Base-by-base conservation (phyloP, 2,329 filamentous ascomycete species). In the Venturia aucupariae region DNA sequence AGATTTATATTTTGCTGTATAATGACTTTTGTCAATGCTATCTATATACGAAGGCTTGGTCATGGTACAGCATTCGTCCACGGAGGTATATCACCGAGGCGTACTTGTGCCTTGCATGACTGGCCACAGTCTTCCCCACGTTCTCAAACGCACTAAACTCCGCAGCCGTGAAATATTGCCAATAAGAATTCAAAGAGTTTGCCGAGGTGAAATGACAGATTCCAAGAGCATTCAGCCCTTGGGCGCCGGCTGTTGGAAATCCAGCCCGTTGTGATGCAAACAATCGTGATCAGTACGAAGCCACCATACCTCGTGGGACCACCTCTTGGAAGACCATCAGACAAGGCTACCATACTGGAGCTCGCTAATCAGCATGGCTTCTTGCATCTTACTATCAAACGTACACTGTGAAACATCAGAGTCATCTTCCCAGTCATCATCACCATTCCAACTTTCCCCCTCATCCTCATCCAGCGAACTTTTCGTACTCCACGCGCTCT, bases 371-470 rank as follows among this genome's bases (percentile, higher is more conserved):
- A 57, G 7, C 4, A 57, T 57, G 19, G 15, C 51, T 22, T 35
- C 51, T 35, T 57, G 51, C 51, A 57, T 57, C 51, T 32, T 57
- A 35, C 51, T 35, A 57, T 32, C 48, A 35, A 57, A n/a, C 15
- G 51, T 35, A 27, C 15, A 35, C 2, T 17, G 46, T 51, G 24
- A 51, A 51, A 51, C 22, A 24, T 24, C 46, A 24, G n/a, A 46
- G 11, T 46, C 44, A 17, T 46, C n/a, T 10, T 46, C 44, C 6
- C n/a, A 22, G 41, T 15, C 41, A n/a, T 27, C 30, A 35, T 35
- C 27, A n/a, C 17, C 19, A n/a, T 57, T 30, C n/a, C 8, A 19
- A 22, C 30, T 57, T 11, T 22, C 51, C 15, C 15, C 27, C 7
- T 57, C 51, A 24, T 57, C 51, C 15, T 57, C 51, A 19, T 57